These are phyloP conservation scores for Brasenia schreberi DNA, from an alignment of 164 flowering plant genomes.

Conservation along the genomic window DNA sequence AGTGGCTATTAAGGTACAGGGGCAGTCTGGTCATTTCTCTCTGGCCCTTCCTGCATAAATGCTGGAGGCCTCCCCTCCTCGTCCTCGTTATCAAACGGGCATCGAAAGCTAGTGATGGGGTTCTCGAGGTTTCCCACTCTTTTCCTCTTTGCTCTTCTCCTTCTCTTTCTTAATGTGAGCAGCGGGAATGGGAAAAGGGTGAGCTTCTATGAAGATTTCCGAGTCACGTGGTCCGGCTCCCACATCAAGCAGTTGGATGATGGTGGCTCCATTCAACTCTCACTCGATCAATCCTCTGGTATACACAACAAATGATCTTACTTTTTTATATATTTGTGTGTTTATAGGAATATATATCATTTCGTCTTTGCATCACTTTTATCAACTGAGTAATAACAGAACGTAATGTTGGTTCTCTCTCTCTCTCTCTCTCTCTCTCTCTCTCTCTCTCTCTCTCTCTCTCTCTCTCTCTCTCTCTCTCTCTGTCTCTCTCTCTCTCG, in stretches of 20 bases:
- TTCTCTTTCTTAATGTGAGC: neutral
- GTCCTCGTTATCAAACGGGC: neutral
- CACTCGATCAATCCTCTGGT: slow-evolving; percentile 48
- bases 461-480: neutral
- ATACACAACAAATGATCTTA: neutral
- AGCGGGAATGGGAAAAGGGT: neutral
- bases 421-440: neutral
- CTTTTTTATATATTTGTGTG: too few species aligned
- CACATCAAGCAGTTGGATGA: slow-evolving; percentile 36
- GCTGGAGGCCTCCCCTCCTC: neutral
- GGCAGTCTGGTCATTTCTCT: too few species aligned
- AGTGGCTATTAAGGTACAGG: neutral
- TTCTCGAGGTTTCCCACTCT: neutral
- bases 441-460: neutral
- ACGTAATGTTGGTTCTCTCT: too few species aligned
- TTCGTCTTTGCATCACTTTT: too few species aligned
- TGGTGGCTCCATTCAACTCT: slow-evolving; percentile 36
- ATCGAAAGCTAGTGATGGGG: neutral
- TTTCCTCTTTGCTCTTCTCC: neutral
- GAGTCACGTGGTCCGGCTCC: slow-evolving; percentile 37
- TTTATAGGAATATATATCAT: too few species aligned
- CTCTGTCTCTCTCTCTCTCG: too few species aligned
- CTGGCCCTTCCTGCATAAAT: neutral
- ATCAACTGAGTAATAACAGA: too few species aligned
- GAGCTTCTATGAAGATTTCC: slow-evolving; percentile 29